Conservation (phyloP, 306 rosid species). For the Dryas drummondii region DNA sequence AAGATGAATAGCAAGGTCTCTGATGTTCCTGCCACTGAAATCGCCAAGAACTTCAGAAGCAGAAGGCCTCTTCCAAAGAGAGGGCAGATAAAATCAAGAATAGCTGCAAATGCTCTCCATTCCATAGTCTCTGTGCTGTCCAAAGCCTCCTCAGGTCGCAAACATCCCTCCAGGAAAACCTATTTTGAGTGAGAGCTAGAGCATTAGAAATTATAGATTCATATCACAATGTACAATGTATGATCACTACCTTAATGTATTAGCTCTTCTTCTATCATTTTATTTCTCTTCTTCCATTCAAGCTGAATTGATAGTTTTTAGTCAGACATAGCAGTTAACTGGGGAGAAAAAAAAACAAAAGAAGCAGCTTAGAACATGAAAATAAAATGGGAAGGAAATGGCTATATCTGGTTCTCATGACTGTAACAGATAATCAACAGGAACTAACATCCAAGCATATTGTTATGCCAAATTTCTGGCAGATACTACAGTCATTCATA, state of each 20-base stretch:
- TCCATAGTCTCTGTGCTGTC: constrained; percentile 34
- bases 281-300: neutral
- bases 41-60: constrained; percentile 11
- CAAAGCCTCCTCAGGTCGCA: constrained; percentile 24
- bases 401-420: neutral
- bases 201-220: constrained; percentile 3
- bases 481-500: neutral
- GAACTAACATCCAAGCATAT: neutral
- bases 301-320: neutral
- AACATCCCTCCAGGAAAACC: constrained; percentile 8
- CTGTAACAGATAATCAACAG: neutral
- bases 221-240: neutral
- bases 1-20: constrained; percentile 44
- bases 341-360: neutral
- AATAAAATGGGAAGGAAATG: neutral
- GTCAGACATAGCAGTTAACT: neutral
- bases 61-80: constrained; percentile 35
- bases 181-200: neutral
- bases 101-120: constrained; percentile 33
- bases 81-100: constrained; percentile 33
- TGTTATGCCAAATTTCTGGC: too few relatives aligned
- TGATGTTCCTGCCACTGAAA: constrained; percentile 30
- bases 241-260: constrained; percentile 6
- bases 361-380: neutral
- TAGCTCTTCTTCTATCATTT: constrained; percentile 1